phyloP scores from a whole-genome alignment of 352 stramenopile genomes.

The Phytophthora tentaculata region DNA sequence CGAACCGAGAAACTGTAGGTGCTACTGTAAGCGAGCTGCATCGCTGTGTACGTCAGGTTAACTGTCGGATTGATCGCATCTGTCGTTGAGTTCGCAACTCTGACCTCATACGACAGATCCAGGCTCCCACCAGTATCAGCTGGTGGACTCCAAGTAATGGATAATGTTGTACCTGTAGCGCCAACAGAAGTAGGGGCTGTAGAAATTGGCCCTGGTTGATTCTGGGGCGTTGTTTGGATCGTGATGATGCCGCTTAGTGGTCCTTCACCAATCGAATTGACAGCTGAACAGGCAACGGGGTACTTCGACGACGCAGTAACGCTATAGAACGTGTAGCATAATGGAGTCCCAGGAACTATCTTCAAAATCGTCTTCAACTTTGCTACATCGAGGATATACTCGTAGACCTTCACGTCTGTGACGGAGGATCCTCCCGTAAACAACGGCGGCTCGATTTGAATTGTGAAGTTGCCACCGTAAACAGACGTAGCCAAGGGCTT shows the following conservation, averaged over 20 bases:
- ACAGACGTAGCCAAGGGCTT: slow-evolving; percentile 39
- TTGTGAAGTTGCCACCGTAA: slow-evolving; percentile 70
- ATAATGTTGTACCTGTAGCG: slow-evolving; percentile 47
- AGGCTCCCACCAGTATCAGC: slow-evolving; percentile 51
- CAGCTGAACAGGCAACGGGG: slow-evolving; percentile 41
- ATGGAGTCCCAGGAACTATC: slow-evolving; percentile 2
- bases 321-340: slow-evolving; percentile 39
- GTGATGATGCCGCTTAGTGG: slow-evolving; percentile 20
- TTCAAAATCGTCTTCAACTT: slow-evolving; percentile 30
- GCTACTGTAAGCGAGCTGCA: slow-evolving; percentile 41
- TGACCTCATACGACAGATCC: slow-evolving; percentile 41
- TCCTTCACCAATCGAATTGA: slow-evolving; percentile 50
- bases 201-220: slow-evolving; percentile 40
- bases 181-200: slow-evolving; percentile 31
- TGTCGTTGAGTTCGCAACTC: slow-evolving; percentile 15
- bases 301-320: slow-evolving; percentile 44
- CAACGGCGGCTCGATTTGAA: slow-evolving; percentile 41
- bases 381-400: slow-evolving; percentile 29
- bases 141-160: slow-evolving; percentile 42
- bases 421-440: slow-evolving; percentile 53
- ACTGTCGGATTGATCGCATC: slow-evolving; percentile 18
- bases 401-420: slow-evolving; percentile 51
- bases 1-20: slow-evolving; percentile 46
- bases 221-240: slow-evolving; percentile 44
- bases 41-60: slow-evolving; percentile 16